A percentile compares a stretch with the other conserved stretches of the same genome.
phyloP scores from a whole-genome alignment of 169 alveolate genomes.

The Plasmodium vivax region DNA sequence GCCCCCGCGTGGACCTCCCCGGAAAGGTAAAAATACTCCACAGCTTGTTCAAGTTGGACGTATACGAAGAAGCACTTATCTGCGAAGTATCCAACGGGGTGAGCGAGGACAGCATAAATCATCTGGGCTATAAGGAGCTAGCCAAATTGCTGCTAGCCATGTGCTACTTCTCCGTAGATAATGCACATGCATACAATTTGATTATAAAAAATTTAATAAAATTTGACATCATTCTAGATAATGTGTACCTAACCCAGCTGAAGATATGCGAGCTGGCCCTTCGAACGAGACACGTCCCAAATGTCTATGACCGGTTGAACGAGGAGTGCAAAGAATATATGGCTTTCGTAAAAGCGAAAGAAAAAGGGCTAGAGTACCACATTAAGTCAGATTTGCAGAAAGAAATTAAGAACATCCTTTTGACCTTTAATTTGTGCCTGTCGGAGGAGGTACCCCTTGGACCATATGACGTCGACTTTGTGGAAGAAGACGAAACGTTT shows the following conservation, averaged over 20 bases:
- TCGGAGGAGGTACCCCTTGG: slow-evolving; percentile 58
- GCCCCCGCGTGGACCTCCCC: neutral
- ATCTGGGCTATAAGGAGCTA: neutral
- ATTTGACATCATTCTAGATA: slow-evolving; percentile 55
- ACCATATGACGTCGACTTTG: slow-evolving; percentile 50
- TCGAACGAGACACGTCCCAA: slow-evolving; percentile 66
- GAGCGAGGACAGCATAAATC: neutral
- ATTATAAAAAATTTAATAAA: slow-evolving; percentile 55
- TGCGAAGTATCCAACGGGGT: neutral
- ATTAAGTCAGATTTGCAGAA: slow-evolving; percentile 55
- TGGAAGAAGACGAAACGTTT: slow-evolving; percentile 34
- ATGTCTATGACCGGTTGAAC: slow-evolving; percentile 30
- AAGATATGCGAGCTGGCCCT: slow-evolving; percentile 56
- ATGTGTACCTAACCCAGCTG: slow-evolving; percentile 49
- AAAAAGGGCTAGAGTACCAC: slow-evolving; percentile 19
- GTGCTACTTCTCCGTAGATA: slow-evolving; percentile 41
- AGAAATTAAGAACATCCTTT: slow-evolving; percentile 18
- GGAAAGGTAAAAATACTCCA: slow-evolving; percentile 25
- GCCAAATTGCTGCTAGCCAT: slow-evolving; percentile 33
- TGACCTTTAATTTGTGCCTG: slow-evolving; percentile 24
- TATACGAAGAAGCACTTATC: slow-evolving; percentile 27
- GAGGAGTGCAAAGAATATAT: slow-evolving; percentile 42
- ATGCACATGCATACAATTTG: slow-evolving; percentile 27
- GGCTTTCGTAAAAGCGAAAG: slow-evolving; percentile 27
- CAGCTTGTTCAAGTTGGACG: slow-evolving; percentile 42